Evolutionary conservation across 2,329 filamentous ascomycete species (phyloP).

Genomic region (Cryphonectria parasitica): DNA sequence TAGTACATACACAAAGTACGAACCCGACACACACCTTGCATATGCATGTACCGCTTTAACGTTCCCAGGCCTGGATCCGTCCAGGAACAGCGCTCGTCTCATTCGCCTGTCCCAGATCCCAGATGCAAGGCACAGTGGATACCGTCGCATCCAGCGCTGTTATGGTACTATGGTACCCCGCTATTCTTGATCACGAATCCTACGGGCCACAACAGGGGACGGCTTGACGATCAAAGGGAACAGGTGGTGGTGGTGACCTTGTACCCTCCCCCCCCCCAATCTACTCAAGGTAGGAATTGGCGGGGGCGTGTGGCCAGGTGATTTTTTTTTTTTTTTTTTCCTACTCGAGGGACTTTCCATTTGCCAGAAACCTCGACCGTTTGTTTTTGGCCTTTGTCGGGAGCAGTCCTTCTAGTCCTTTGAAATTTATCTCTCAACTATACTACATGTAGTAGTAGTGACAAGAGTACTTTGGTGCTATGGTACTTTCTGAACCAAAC

Average conservation of each 20-base stretch:
- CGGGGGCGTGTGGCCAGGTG: slow-evolving; percentile 20
- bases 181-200: slow-evolving; percentile 22
- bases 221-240: slow-evolving; percentile 13
- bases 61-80: slow-evolving; percentile 13
- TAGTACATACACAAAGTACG: slow-evolving; percentile 1
- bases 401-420: neutral
- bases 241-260: slow-evolving; percentile 15
- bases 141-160: slow-evolving; percentile 25
- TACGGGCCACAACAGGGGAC: slow-evolving; percentile 3
- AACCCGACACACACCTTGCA: slow-evolving; percentile 3
- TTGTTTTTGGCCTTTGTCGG: neutral
- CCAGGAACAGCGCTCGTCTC: slow-evolving; percentile 27
- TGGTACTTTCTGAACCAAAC: neutral
- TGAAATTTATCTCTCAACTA: neutral
- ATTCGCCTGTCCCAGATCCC: slow-evolving; percentile 25
- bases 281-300: slow-evolving; percentile 13
- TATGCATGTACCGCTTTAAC: slow-evolving; percentile 10
- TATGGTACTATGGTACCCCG: slow-evolving; percentile 22
- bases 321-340: neutral
- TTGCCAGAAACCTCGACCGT: neutral
- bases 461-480: neutral
- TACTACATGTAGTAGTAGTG: neutral
- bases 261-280: slow-evolving; percentile 1
- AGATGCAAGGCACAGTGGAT: slow-evolving; percentile 25
- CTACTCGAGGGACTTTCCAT: neutral